A percentile compares a stretch with the other conserved stretches of the same genome.
phyloP scores from a whole-genome alignment of 2,329 filamentous ascomycete species.

The Tolypocladium inflatum region DNA sequence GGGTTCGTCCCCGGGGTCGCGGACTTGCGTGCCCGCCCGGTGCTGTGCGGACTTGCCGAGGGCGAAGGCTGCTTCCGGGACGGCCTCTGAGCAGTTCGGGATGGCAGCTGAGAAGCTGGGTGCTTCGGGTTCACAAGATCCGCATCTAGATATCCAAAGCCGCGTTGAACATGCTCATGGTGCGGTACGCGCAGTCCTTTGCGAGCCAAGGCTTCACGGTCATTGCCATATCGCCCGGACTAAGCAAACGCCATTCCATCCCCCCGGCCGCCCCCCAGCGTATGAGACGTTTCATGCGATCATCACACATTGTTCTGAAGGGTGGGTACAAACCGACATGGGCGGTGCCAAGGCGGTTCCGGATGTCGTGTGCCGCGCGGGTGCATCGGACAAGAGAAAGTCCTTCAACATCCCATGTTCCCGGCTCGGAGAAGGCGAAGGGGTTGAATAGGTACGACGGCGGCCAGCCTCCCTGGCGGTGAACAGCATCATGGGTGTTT shows the following conservation, averaged over 20 bases:
- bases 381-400: conserved; percentile 6
- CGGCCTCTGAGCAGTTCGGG: too few relatives aligned
- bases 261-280: too few relatives aligned
- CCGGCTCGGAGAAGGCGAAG: conserved; percentile 6
- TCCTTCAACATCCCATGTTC: conserved; percentile 7
- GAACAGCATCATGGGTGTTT: too few relatives aligned
- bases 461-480: conserved; percentile 3
- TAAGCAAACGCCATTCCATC: conserved; percentile 15
- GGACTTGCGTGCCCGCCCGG: too few relatives aligned
- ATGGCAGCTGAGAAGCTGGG: too few relatives aligned
- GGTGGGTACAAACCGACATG: conserved; percentile 37
- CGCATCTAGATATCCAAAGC: conserved; percentile 29
- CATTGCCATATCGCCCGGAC: conserved; percentile 31
- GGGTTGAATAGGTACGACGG: conserved; percentile 3
- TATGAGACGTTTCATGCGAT: not conserved
- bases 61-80: too few relatives aligned
- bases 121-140: too few relatives aligned
- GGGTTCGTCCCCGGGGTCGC: too few relatives aligned
- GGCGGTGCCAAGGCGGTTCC: conserved; percentile 20
- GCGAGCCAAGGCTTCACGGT: conserved; percentile 31
- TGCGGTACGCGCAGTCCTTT: conserved; percentile 27
- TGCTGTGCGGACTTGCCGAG: too few relatives aligned
- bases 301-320: not conserved
- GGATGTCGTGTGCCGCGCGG: conserved; percentile 3
- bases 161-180: conserved; percentile 36